Percentiles rank a stretch among this genome's conserved stretches.
Conservation (phyloP, 352 stramenopile species). For the Pythium phragmiticola region DNA sequence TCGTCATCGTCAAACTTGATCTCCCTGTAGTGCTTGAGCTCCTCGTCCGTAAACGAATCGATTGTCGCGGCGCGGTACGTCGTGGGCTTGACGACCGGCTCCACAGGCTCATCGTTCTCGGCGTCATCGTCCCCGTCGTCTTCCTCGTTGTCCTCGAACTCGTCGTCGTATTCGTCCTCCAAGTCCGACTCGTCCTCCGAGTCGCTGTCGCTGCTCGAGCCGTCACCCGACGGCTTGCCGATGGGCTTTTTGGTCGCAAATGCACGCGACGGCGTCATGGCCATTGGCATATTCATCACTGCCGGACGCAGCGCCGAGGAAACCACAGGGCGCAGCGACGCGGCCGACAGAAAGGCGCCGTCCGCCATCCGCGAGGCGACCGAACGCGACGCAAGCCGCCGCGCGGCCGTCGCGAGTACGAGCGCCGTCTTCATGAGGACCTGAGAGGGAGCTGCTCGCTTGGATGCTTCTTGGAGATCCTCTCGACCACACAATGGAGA, state of each 20-base stretch:
- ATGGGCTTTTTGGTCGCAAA: slow-evolving; percentile 32
- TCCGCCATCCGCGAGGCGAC: background rate
- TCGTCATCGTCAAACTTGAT: slow-evolving; percentile 33
- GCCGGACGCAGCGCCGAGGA: slow-evolving; percentile 2
- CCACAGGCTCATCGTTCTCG: slow-evolving; percentile 30
- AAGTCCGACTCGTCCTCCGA: slow-evolving; percentile 34
- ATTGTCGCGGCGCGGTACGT: slow-evolving; percentile 23
- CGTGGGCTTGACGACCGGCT: slow-evolving; percentile 20
- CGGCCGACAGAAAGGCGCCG: background rate
- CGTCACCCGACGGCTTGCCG: slow-evolving; percentile 14
- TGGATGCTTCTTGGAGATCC: background rate
- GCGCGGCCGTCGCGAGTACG: slow-evolving; percentile 32
- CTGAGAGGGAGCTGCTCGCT: background rate
- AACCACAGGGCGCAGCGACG: background rate
- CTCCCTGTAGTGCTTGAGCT: slow-evolving; percentile 28
- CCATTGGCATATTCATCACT: background rate
- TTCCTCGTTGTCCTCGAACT: slow-evolving; percentile 18
- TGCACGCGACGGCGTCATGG: slow-evolving; percentile 20
- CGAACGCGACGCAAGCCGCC: slow-evolving; percentile 29
- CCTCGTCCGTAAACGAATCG: slow-evolving; percentile 38
- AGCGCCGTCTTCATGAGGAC: slow-evolving; percentile 45
- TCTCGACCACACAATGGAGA: slow-evolving; percentile 25
- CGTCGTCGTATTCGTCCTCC: slow-evolving; percentile 31
- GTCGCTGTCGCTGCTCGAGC: slow-evolving; percentile 33
- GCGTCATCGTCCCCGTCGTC: slow-evolving; percentile 35